Evolutionary conservation across 129 eudicot species (phyloP).

Genomic region (Flaveria robusta): DNA sequence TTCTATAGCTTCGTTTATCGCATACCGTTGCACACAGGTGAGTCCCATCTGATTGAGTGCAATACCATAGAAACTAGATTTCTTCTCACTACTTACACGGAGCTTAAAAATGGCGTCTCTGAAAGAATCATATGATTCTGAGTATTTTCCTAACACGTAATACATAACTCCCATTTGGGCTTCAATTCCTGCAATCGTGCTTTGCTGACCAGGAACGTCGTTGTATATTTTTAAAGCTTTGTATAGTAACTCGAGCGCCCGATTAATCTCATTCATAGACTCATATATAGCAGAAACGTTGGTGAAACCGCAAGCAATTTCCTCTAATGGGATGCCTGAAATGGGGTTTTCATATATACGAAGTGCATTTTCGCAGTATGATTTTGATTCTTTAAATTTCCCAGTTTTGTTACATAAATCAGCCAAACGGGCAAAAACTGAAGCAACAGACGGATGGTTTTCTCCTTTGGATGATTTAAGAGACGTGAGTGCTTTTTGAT

Average conservation of each 20-base stretch:
- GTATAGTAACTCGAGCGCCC: conserved; percentile 59
- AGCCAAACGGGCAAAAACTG: conserved; percentile 69
- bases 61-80: conserved; percentile 74
- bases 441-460: conserved; percentile 78
- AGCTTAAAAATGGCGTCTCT: conserved; percentile 54
- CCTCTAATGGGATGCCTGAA: conserved; percentile 71
- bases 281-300: conserved; percentile 71
- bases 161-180: conserved; percentile 89
- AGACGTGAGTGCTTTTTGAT: conserved; percentile 61
- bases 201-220: conserved; percentile 74
- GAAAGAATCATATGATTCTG: conserved; percentile 60
- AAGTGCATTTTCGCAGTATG: conserved; percentile 74
- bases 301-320: conserved; percentile 65
- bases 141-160: conserved; percentile 63
- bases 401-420: conserved; percentile 78
- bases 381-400: conserved; percentile 66
- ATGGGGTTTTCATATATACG: conserved; percentile 57
- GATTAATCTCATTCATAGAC: conserved; percentile 71
- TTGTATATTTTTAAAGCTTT: conserved; percentile 71
- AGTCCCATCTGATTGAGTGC: conserved; percentile 88
- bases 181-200: conserved; percentile 73
- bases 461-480: conserved; percentile 69
- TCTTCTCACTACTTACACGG: conserved; percentile 76
- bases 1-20: conserved; percentile 66
- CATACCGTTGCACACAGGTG: conserved; percentile 72